These are phyloP conservation scores for Ochromonadaceae sp. DNA, from an alignment of 352 stramenopile genomes.

Conservation along the genomic window DNA sequence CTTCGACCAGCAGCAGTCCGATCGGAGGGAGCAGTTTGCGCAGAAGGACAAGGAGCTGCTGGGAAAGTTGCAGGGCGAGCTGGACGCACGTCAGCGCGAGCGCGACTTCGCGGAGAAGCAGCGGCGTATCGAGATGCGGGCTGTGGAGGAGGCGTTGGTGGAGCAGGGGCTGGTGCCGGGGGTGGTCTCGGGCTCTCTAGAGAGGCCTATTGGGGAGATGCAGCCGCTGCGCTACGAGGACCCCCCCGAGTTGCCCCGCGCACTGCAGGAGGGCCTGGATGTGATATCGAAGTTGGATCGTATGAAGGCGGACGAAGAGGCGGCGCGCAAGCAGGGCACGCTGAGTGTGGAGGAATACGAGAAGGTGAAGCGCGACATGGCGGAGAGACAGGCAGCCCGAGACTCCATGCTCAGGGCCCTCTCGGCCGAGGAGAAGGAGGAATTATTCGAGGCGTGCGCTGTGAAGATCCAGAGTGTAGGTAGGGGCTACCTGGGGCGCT, in stretches of 20 bases:
- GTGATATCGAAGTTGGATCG: slow-evolving; percentile 17
- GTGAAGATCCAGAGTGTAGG: slow-evolving; percentile 2
- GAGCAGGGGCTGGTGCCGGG: not conserved
- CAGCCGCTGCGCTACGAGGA: slow-evolving; percentile 15
- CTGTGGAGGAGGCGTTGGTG: slow-evolving; percentile 15
- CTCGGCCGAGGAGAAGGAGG: not conserved
- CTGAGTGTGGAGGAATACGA: slow-evolving; percentile 40
- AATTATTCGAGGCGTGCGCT: not conserved
- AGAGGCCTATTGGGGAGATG: not conserved
- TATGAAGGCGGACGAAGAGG: slow-evolving; percentile 55
- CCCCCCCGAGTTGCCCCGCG: slow-evolving; percentile 2
- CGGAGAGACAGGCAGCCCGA: slow-evolving; percentile 38
- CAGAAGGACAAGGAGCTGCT: slow-evolving; percentile 15
- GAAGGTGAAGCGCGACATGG: slow-evolving; percentile 37
- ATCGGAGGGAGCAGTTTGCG: slow-evolving; percentile 15
- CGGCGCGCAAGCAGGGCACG: slow-evolving; percentile 39
- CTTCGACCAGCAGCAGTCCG: not conserved
- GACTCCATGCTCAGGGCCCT: slow-evolving; percentile 17
- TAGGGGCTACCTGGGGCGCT: not conserved
- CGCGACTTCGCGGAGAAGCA: slow-evolving; percentile 16
- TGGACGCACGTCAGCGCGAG: slow-evolving; percentile 9
- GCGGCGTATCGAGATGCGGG: slow-evolving; percentile 12
- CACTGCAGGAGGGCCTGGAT: slow-evolving; percentile 13
- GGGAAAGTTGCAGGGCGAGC: slow-evolving; percentile 4
- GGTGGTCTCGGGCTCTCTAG: not conserved